Evolutionary conservation across 2,329 filamentous ascomycete species (phyloP).

Genomic region (Cladosporium velox): DNA sequence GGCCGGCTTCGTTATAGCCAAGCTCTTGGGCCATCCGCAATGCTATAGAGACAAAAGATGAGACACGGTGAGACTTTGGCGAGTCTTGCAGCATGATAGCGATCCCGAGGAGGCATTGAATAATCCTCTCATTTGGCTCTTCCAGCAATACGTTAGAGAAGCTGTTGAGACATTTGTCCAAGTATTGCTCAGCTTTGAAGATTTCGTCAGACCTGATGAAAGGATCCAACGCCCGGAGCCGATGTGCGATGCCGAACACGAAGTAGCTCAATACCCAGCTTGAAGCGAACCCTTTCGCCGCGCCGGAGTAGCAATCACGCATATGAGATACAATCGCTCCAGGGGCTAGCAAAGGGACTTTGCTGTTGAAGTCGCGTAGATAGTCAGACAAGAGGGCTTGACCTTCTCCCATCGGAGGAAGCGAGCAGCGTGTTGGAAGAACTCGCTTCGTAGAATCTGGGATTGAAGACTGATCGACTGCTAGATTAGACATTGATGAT

Average conservation of each 20-base stretch:
- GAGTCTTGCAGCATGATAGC: background rate
- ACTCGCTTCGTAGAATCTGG: background rate
- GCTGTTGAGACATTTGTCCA: background rate
- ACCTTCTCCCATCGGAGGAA: background rate
- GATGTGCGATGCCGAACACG: background rate
- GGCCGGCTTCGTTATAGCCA: background rate
- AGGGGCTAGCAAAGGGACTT: background rate
- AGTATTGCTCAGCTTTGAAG: background rate
- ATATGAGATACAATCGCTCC: background rate
- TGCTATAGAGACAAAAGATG: background rate
- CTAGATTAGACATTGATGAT: background rate
- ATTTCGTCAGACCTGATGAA: background rate
- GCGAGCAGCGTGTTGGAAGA: background rate
- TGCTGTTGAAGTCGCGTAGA: background rate
- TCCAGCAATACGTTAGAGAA: background rate
- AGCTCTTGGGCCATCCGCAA: background rate
- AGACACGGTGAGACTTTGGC: background rate
- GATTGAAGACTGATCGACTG: background rate
- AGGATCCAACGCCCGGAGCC: background rate
- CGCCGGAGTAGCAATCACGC: background rate
- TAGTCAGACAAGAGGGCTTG: background rate
- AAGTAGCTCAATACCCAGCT: background rate
- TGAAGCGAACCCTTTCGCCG: background rate
- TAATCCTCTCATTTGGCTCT: background rate
- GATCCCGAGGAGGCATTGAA: background rate